Conservation (phyloP, 805 yeast genomes). For the Wickerhamomyces strasburgensis region DNA sequence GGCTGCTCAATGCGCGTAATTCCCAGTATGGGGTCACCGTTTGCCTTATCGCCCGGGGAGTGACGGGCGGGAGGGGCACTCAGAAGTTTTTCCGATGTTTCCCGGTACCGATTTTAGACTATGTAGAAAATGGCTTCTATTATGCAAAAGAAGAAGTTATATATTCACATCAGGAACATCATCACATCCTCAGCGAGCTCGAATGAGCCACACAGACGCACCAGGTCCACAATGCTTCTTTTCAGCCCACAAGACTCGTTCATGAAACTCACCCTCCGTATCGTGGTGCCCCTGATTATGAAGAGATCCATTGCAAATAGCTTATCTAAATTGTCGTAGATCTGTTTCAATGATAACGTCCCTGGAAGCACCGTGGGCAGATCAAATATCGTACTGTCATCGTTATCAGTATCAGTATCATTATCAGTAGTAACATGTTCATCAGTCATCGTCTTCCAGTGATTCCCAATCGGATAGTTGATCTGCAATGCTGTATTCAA, state of each 20-base stretch:
- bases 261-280: neutral
- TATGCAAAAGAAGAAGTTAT: no score
- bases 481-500: neutral
- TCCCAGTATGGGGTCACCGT: no score
- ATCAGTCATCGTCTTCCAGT: neutral
- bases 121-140: no score
- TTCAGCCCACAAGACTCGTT: neutral
- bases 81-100: no score
- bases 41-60: no score
- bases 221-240: neutral
- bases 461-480: neutral
- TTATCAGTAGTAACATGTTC: conserved; percentile 1
- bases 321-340: neutral
- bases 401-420: conserved; percentile 2
- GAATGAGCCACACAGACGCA: neutral
- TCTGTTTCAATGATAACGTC: neutral
- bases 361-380: conserved; percentile 7
- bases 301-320: neutral
- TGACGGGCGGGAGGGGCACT: no score
- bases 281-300: neutral
- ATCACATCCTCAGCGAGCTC: neutral
- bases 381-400: conserved; percentile 6
- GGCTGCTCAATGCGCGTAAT: no score
- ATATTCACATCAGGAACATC: neutral
- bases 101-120: no score